Evolutionary conservation across 1,139 yeast species (phyloP), one percentile per base, ranked within the genome.

Genomic region (Blastobotrys capitulatus): DNA sequence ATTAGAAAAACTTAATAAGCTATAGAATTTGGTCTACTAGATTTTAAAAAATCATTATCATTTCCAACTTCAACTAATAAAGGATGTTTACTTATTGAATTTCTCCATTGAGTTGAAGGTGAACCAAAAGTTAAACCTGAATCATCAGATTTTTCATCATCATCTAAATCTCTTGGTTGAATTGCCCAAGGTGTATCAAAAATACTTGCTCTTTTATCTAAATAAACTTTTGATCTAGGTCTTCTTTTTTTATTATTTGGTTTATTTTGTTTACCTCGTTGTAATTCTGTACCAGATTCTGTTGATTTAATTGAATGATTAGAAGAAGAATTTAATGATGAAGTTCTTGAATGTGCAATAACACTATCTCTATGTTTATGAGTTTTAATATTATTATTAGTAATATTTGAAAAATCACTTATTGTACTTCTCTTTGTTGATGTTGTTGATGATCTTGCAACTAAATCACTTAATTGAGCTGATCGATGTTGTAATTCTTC

Each of bases 401-500:
- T 15, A 16, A 16, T 8, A 19, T 8, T 13, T 18, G 40, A 18
- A 29, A 29, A 4, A 12, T 5, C 25, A 10, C n/a, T 12, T 6
- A 29, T 38, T 12, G 29, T 38, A 22, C 26, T 18, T 29, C 22
- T 15, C 8, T 37, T 31, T 4, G 43, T 12, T 29, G 44, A 18
- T 2, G 16, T 41, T 7, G 45, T 34, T 18, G 39, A 12, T 16
- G 29, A 20, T 5, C 34, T 8, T 4, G 35, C 18, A n/a, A 59
- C 59, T 26, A 57, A 43, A 26, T 50, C 53, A 6, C 60, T 56
- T 2, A 60, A 52, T 44, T 57, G 54, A 2, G 56, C 59, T 5
- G 65, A 58, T 26, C 59, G 54, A 25, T 51, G 52, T 47, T 61
- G 63, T 35, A 62, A 51, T 41, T 60, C 61, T 19, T 60, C 60